phyloP scores from a whole-genome alignment of 2,329 filamentous ascomycete genomes.

The Colletotrichum melonis region DNA sequence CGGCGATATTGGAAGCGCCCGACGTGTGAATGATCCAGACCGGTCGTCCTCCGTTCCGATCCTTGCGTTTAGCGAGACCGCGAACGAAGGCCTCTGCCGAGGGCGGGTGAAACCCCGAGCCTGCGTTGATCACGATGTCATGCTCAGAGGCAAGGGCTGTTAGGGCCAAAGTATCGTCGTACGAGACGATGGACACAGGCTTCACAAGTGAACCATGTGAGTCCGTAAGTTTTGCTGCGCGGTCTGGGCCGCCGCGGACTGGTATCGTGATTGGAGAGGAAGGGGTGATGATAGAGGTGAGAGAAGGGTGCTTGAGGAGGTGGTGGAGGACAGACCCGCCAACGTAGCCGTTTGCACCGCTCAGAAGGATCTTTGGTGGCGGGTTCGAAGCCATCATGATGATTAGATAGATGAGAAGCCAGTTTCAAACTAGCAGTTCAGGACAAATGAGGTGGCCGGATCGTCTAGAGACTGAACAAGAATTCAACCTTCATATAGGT shows the following conservation, averaged over 20 bases:
- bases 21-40: conserved; percentile 38
- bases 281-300: conserved; percentile 1
- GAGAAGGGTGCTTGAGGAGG: conserved; percentile 23
- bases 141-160: conserved; percentile 29
- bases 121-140: conserved; percentile 50
- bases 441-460: neutral
- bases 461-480: too few relatives aligned
- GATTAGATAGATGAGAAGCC: neutral
- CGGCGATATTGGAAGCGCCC: conserved; percentile 37
- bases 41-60: neutral
- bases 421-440: neutral
- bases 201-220: conserved; percentile 27
- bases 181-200: conserved; percentile 17
- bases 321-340: conserved; percentile 37
- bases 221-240: conserved; percentile 12
- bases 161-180: conserved; percentile 31
- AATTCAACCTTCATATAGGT: too few relatives aligned
- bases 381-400: neutral
- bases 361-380: conserved; percentile 30
- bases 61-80: conserved; percentile 47
- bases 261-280: conserved; percentile 13
- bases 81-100: conserved; percentile 48
- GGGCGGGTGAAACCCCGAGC: conserved; percentile 45
- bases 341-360: conserved; percentile 37
- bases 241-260: conserved; percentile 22